These are phyloP conservation scores for Rhodotorula babjevae DNA, from an alignment of 768 basidiomycete species.

Conservation along the genomic window DNA sequence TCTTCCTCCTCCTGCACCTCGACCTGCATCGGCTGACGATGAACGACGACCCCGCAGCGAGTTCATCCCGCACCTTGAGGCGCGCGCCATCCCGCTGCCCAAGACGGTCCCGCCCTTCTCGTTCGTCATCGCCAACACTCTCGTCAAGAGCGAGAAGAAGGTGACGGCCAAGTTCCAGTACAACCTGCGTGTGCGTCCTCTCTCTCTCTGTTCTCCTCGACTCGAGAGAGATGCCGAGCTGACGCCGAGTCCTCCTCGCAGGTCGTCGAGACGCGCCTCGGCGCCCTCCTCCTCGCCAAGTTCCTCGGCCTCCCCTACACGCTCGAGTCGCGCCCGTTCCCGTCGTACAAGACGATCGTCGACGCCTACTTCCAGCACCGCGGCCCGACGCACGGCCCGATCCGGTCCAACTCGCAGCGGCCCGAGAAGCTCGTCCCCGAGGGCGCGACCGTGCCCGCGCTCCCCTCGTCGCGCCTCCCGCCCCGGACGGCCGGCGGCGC, in stretches of 20 bases:
- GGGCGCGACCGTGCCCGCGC: constrained; percentile 32
- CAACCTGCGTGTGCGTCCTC: constrained; percentile 58
- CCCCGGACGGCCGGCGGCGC: constrained; percentile 52
- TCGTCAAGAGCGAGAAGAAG: constrained; percentile 74
- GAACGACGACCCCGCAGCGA: constrained; percentile 57
- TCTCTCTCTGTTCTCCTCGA: neutral
- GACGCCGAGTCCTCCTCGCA: constrained; percentile 40
- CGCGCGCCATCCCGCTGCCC: constrained; percentile 64
- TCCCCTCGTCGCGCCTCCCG: constrained; percentile 29
- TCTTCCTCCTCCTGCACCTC: neutral
- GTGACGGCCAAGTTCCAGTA: constrained; percentile 70
- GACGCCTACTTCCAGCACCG: constrained; percentile 35
- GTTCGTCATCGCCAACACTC: constrained; percentile 76
- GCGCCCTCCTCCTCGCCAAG: constrained; percentile 66
- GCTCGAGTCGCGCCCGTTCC: constrained; percentile 7
- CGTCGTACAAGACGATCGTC: constrained; percentile 37
- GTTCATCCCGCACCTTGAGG: constrained; percentile 69
- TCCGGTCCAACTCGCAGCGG: constrained; percentile 13
- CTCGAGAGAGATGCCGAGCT: too few species aligned
- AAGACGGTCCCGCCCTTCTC: constrained; percentile 45
- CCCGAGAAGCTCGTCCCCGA: constrained; percentile 25
- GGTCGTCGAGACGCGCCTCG: constrained; percentile 82
- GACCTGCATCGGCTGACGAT: neutral
- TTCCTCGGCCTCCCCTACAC: constrained; percentile 49
- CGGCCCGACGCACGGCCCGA: constrained; percentile 19